These are phyloP conservation scores for Pterulicium gracile DNA, from an alignment of 1,284 basidiomycete species.

Conservation along the genomic window DNA sequence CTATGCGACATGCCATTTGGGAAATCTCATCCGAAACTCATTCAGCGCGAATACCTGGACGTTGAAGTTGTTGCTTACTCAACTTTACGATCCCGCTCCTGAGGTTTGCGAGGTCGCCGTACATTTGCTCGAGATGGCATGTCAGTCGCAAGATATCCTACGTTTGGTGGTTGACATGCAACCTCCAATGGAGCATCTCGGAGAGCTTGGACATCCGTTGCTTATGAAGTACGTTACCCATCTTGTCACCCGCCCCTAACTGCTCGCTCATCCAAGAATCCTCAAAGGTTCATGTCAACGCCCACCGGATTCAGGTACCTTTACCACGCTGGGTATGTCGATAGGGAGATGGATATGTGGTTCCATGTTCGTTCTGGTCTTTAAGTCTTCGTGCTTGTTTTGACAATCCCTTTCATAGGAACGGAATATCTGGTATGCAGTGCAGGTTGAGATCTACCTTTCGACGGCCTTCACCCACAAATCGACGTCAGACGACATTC, in stretches of 20 bases:
- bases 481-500: constrained; percentile 42
- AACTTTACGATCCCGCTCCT: constrained; percentile 86
- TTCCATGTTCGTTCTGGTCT: constrained; percentile 57
- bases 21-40: constrained; percentile 62
- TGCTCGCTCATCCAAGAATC: constrained; percentile 8
- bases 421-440: constrained; percentile 79
- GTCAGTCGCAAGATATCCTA: constrained; percentile 73
- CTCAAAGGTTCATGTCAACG: constrained; percentile 84
- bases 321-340: constrained; percentile 86
- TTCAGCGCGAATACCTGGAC: constrained; percentile 71
- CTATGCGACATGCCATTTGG: constrained; percentile 84
- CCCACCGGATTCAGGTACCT: constrained; percentile 89
- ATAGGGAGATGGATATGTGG: constrained; percentile 94
- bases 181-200: constrained; percentile 90
- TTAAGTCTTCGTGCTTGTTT: constrained; percentile 3
- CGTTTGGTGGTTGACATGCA: constrained; percentile 91
- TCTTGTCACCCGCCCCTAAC: background rate
- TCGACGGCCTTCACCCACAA: constrained; percentile 59
- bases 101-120: constrained; percentile 90
- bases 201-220: constrained; percentile 84
- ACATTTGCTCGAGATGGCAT: constrained; percentile 82
- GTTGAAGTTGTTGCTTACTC: constrained; percentile 82
- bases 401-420: constrained; percentile 36
- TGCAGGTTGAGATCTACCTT: constrained; percentile 81
- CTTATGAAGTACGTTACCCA: constrained; percentile 61